Evolutionary conservation across 352 stramenopile genomes (phyloP).

Genomic region (Pythium chondricola): DNA sequence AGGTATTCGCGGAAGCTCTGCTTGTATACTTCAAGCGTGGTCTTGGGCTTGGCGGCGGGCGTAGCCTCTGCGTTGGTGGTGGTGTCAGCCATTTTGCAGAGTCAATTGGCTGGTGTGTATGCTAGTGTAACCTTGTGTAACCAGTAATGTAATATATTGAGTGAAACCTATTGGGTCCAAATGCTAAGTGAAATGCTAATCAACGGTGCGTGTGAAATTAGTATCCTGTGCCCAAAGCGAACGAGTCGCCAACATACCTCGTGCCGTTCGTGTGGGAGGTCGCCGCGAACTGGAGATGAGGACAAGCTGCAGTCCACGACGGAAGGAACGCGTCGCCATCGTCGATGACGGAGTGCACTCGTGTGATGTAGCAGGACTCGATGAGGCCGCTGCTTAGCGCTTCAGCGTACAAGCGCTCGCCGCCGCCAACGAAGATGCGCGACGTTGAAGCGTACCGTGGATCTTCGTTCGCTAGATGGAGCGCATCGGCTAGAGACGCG

Average conservation of each 20-base stretch:
- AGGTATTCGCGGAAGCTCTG: constrained; percentile 81
- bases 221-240: no score
- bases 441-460: constrained; percentile 29
- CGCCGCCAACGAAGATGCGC: constrained; percentile 58
- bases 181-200: constrained; percentile 16
- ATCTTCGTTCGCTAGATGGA: constrained; percentile 26
- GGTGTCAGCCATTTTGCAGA: not conserved
- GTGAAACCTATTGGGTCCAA: constrained; percentile 3
- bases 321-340: constrained; percentile 59
- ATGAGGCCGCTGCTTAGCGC: constrained; percentile 34
- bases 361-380: constrained; percentile 56
- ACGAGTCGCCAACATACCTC: constrained; percentile 7
- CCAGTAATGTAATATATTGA: constrained; percentile 2
- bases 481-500: constrained; percentile 33
- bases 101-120: constrained; percentile 3
- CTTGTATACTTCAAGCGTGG: constrained; percentile 70
- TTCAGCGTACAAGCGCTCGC: constrained; percentile 53
- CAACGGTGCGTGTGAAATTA: not conserved
- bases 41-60: constrained; percentile 27
- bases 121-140: not conserved
- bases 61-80: not conserved
- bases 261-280: constrained; percentile 15
- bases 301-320: constrained; percentile 36
- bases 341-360: constrained; percentile 37
- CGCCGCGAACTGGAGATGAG: constrained; percentile 27